phyloP scores from a whole-genome alignment of 208 protist species.

The Tetramitus jugosus region DNA sequence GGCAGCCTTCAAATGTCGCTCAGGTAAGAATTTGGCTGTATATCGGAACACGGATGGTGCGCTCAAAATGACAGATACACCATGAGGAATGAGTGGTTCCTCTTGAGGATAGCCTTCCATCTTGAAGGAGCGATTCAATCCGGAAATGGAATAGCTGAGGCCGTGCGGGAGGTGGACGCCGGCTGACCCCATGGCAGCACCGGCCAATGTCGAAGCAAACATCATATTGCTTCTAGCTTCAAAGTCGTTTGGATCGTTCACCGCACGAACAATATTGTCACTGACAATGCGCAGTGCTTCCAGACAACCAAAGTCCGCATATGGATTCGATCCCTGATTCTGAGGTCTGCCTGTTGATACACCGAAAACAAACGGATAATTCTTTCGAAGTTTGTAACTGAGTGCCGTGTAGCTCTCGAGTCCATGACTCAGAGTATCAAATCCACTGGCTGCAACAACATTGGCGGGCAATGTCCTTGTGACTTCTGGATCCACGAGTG shows the following conservation, averaged over 20 bases:
- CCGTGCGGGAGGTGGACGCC: conserved; percentile 28
- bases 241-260: conserved; percentile 13
- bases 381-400: not conserved
- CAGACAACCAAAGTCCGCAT: conserved; percentile 21
- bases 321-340: conserved; percentile 27
- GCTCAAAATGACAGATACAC: conserved; percentile 39
- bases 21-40: conserved; percentile 31
- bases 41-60: conserved; percentile 44
- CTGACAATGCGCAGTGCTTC: conserved; percentile 1
- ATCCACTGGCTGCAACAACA: conserved; percentile 16
- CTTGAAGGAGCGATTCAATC: conserved; percentile 20
- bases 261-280: not conserved
- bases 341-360: not conserved
- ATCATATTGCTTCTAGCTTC: conserved; percentile 29
- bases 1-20: conserved; percentile 22
- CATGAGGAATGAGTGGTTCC: conserved; percentile 40
- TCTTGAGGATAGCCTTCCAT: conserved; percentile 22
- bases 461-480: not conserved
- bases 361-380: conserved; percentile 9
- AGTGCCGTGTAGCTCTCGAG: conserved; percentile 27
- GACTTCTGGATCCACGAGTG: conserved; percentile 21
- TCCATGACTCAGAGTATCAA: conserved; percentile 30
- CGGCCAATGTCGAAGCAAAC: conserved; percentile 19
- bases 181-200: conserved; percentile 26
- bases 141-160: conserved; percentile 40